Evolutionary conservation across 75 land plant genomes (phyloP), one percentile per base, ranked within the genome.

Genomic region (Adiantum capillusveneris): DNA sequence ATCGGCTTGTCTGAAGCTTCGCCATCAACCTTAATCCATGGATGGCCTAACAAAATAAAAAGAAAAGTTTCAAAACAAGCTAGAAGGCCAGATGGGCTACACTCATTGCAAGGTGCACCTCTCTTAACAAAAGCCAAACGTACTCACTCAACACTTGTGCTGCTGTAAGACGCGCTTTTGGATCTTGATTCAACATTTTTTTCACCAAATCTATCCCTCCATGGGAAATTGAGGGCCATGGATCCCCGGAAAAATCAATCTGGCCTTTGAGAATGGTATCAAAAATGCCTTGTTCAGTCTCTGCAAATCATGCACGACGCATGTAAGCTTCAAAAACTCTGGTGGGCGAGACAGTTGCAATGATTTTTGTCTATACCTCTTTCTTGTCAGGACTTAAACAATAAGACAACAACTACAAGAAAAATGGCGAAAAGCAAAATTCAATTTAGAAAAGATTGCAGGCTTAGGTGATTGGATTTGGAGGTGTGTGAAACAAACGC

Each of bases 1-100:
- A 92, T 67, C 36, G 96, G 97, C 66, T 85, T 79, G 68, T 92
- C 96, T 36, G 97, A 59, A 20, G 97, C 97, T 45, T 74, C 88
- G 1, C 97, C 97, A 64, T 83, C 97, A 62, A 72, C 90, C 44
- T 70, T 79, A 58, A 88, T 65, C 97, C 97, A 92, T 36, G 95
- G 84, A 77, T 92, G 97, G 65, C 65, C 90, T 90, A 72, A 66
- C 7, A 34, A 55, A 48, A 21, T 20, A 0, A 39, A 11, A 56
- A 30, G 28, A 30, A 9, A 18, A 20, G 2, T 55, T 34, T 34
- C 37, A 34, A 9, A 34, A 34, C 37, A 34, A 34, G 9, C 37
- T n/a, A n/a, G n/a, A n/a, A n/a, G n/a, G n/a, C n/a, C n/a, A n/a
- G n/a, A n/a, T n/a, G n/a, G n/a, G n/a, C n/a, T n/a, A n/a, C n/a